Evolutionary conservation across 2,329 filamentous ascomycete genomes (phyloP).

Genomic region (Hawksworthiomyces lignivorus): DNA sequence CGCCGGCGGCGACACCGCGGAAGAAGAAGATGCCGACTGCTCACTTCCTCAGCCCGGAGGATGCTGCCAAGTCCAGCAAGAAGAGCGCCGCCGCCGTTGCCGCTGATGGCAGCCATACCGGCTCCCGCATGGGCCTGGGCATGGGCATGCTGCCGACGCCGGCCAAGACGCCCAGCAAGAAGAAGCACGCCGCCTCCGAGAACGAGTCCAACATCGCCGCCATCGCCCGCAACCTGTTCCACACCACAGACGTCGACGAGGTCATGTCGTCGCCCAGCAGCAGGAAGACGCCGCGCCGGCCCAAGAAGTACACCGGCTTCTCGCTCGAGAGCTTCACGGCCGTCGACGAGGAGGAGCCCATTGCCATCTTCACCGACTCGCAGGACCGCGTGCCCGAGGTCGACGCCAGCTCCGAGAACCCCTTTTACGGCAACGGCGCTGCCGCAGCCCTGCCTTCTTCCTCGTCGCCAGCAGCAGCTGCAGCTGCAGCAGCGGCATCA

Average conservation of each 20-base stretch:
- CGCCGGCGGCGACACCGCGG: slow-evolving; percentile 38
- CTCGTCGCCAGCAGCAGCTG: slow-evolving; percentile 16
- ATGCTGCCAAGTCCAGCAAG: slow-evolving; percentile 30
- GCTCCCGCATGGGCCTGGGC: slow-evolving; percentile 21
- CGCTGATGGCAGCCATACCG: slow-evolving; percentile 22
- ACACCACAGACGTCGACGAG: slow-evolving; percentile 44
- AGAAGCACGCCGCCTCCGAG: slow-evolving; percentile 43
- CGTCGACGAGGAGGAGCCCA: slow-evolving; percentile 50
- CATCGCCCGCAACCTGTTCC: slow-evolving; percentile 56
- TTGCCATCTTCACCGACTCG: slow-evolving; percentile 70
- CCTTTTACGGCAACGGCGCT: slow-evolving; percentile 53
- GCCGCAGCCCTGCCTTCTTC: slow-evolving; percentile 14
- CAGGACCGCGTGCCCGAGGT: slow-evolving; percentile 67
- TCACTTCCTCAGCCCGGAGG: slow-evolving; percentile 38
- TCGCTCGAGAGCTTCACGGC: slow-evolving; percentile 51
- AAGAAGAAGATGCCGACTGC: slow-evolving; percentile 43
- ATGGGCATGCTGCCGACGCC: slow-evolving; percentile 65
- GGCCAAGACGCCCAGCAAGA: slow-evolving; percentile 64
- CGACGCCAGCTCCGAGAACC: slow-evolving; percentile 61
- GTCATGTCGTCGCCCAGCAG: slow-evolving; percentile 50
- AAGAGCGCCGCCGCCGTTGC: slow-evolving; percentile 30
- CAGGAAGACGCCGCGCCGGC: slow-evolving; percentile 39
- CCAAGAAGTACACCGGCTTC: slow-evolving; percentile 49
- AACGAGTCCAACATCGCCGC: slow-evolving; percentile 42
- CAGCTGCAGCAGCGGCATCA: slow-evolving; percentile 17